These are phyloP conservation scores for Lachnellula arida DNA, from an alignment of 2,329 filamentous ascomycete genomes.

Conservation along the genomic window DNA sequence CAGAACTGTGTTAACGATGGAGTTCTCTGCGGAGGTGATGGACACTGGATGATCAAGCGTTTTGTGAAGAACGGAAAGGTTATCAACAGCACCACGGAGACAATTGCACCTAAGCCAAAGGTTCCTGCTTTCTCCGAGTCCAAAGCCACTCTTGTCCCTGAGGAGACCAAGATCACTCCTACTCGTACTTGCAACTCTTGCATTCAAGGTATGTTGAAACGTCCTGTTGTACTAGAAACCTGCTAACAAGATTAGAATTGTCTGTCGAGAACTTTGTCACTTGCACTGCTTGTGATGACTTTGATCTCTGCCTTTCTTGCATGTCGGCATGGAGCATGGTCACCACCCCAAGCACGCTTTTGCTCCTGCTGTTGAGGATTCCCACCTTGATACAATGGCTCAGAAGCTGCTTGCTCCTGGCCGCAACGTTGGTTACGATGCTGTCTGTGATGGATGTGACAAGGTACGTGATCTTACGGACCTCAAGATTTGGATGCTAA, in stretches of 20 bases:
- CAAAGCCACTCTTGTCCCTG: slow-evolving; percentile 25
- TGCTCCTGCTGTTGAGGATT: slow-evolving; percentile 59
- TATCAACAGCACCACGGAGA: slow-evolving; percentile 81
- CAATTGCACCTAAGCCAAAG: slow-evolving; percentile 54
- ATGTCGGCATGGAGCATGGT: slow-evolving; percentile 71
- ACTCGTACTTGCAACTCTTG: slow-evolving; percentile 59
- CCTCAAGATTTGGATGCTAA: slow-evolving; percentile 1
- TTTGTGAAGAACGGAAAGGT: slow-evolving; percentile 73
- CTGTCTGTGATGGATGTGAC: slow-evolving; percentile 93
- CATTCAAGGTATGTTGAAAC: slow-evolving; percentile 47
- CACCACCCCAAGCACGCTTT: slow-evolving; percentile 89
- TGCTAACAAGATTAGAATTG: slow-evolving; percentile 39
- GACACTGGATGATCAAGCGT: slow-evolving; percentile 95
- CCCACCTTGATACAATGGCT: slow-evolving; percentile 56
- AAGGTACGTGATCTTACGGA: slow-evolving; percentile 40
- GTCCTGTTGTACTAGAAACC: neutral
- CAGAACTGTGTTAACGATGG: slow-evolving; percentile 70
- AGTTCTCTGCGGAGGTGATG: slow-evolving; percentile 68
- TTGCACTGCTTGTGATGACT: slow-evolving; percentile 81
- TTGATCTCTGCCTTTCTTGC: slow-evolving; percentile 86
- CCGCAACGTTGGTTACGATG: slow-evolving; percentile 76
- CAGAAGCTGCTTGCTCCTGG: slow-evolving; percentile 69
- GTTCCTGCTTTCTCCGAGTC: slow-evolving; percentile 16
- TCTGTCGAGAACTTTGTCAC: slow-evolving; percentile 78
- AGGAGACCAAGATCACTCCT: slow-evolving; percentile 21